Base-by-base conservation (phyloP, 768 basidiomycete genomes). In the Phaeotremella skinneri region DNA sequence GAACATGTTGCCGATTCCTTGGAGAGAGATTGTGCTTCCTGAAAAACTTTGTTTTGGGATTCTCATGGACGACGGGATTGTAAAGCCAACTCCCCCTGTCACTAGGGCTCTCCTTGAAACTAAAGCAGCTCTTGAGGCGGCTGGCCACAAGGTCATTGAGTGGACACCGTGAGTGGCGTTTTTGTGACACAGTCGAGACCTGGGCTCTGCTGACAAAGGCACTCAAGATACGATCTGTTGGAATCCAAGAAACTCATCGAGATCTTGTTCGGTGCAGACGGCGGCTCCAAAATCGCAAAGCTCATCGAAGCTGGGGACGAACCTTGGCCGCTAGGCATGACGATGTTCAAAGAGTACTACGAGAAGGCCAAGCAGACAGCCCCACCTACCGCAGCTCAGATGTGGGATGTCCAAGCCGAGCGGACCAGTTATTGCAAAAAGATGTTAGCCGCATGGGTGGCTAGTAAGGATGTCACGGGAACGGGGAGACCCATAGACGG, bases 171-270 rank as follows among this genome's bases (percentile, higher is more conserved):
- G 37, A 57, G 66, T 59, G 1, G 41, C 5, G 20, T 13, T 4
- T 21, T 29, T 17, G n/a, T 23, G n/a, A n/a, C n/a, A n/a, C n/a
- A n/a, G 75, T 83, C 21, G 78, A 80, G 52, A 79, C 84, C 13
- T 84, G 80, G 37, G 16, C 23, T 9, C 2, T 32, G 48, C 9
- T 83, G 83, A 26, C 81, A 83, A 49, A n/a, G n/a, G n/a, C n/a
- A 79, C 85, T 29, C 61, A 83, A 54, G 70, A 83, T 26, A 81
- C 82, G 13, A 84, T 83, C 56, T 83, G 7, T 68, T 62, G 31
- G 9, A 52, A 42, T 52, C 58, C 13, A 27, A 39, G 32, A 41
- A 42, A 1, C 32, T 66, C 25, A 31, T 71, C 29, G 55, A 51
- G 23, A 31, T 45, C 4, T 53, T 68, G 37, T 71, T 68, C 57